Evolutionary conservation across 176 grass and related monocot species (phyloP).

Genomic region (Urochloa ruziziensis): DNA sequence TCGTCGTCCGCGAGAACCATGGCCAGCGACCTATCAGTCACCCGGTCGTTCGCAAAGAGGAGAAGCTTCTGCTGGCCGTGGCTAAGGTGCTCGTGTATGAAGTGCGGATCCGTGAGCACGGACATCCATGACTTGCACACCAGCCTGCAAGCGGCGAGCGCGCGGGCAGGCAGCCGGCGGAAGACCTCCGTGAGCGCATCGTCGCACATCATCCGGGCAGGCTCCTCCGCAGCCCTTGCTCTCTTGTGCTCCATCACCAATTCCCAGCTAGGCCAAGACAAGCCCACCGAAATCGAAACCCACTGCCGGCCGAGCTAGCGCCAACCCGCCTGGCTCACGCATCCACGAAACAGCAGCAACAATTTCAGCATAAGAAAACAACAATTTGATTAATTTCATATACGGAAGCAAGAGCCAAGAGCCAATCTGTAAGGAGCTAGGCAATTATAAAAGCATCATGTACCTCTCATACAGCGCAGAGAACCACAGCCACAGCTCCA

Average conservation of each 20-base stretch:
- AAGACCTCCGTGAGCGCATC: conserved; percentile 55
- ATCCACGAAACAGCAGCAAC: conserved; percentile 1
- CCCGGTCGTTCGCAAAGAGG: conserved; percentile 42
- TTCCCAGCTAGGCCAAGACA: not conserved
- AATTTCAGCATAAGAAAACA: not conserved
- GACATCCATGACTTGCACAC: conserved; percentile 57
- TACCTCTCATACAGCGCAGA: conserved; percentile 20
- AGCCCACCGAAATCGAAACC: not conserved
- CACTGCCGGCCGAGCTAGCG: not conserved
- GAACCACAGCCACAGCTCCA: not conserved
- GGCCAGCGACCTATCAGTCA: conserved; percentile 16
- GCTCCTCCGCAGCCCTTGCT: not conserved
- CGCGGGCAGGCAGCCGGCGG: conserved; percentile 42
- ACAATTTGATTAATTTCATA: not conserved
- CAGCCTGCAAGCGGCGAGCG: conserved; percentile 39
- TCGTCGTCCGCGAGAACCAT: conserved; percentile 38
- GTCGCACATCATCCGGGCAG: conserved; percentile 22
- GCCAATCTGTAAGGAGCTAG: not conserved
- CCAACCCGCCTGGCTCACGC: not conserved
- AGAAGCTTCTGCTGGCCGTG: conserved; percentile 33
- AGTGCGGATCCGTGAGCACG: conserved; percentile 39
- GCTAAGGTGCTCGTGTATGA: conserved; percentile 37
- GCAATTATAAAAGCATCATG: not conserved
- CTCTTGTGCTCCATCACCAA: conserved; percentile 35
- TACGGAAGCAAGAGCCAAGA: not conserved